Conservation (phyloP, 768 basidiomycete genomes). For the Brasilioporus rufonigricans region DNA sequence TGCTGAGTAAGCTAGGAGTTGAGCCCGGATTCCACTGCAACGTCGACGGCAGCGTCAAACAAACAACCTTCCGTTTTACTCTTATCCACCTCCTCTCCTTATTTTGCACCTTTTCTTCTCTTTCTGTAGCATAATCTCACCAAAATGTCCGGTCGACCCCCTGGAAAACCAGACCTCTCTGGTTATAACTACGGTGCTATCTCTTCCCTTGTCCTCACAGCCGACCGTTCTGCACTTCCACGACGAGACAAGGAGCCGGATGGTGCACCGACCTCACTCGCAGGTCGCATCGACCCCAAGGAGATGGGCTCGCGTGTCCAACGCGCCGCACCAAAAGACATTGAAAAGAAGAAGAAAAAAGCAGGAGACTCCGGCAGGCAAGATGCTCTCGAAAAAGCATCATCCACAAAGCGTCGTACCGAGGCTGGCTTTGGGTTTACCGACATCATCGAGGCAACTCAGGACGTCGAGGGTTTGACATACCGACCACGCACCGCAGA, state of each 20-base stretch:
- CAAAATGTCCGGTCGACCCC: conserved; percentile 39
- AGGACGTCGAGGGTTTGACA: conserved; percentile 87
- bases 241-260: conserved; percentile 94
- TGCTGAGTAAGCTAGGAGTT: conserved; percentile 12
- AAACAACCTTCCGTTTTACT: background rate
- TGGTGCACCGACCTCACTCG: conserved; percentile 91
- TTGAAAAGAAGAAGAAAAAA: conserved; percentile 93
- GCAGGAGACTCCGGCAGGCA: conserved; percentile 51
- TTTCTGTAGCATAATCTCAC: conserved; percentile 3
- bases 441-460: conserved; percentile 92
- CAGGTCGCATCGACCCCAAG: conserved; percentile 82
- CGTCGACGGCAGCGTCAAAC: conserved; percentile 14
- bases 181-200: conserved; percentile 96
- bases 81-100: background rate
- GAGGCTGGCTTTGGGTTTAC: conserved; percentile 75
- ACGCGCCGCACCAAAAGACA: conserved; percentile 79
- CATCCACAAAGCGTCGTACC: conserved; percentile 53
- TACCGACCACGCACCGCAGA: conserved; percentile 94
- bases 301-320: conserved; percentile 94
- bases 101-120: background rate
- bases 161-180: conserved; percentile 74
- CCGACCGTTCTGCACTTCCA: conserved; percentile 76
- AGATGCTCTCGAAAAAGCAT: conserved; percentile 56
- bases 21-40: background rate
- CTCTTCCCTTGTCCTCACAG: conserved; percentile 92